Evolutionary conservation across 768 basidiomycete genomes (phyloP), one percentile per base, ranked within the genome.

Genomic region (Sarcodon aspratus): DNA sequence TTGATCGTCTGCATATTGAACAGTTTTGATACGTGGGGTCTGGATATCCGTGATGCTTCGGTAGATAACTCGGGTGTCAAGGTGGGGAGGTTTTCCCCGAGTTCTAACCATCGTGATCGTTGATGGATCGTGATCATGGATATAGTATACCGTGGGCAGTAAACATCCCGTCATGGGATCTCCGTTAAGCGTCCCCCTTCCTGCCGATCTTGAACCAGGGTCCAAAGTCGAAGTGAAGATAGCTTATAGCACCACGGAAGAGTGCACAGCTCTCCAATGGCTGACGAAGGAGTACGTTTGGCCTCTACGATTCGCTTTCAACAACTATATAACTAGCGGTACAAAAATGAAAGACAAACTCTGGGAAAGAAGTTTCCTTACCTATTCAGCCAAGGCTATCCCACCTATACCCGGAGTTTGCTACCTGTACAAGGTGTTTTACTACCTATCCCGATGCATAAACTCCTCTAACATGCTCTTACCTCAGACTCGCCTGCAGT

Each of bases 361-460:
- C 86, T 88, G 51, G 90, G 90, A 7, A 90, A 90, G 55, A 67
- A 69, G 15, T 85, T 86, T 60, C 83, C 89, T 0, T 96, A 85
- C 65, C 64, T 97, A 12, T 97, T 93, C 69, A 91, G 88, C 51
- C 94, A 96, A 58, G 89, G 85, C 58, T 92, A 96, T 55, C 89
- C 94, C 3, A 95, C 93, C 55, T 84, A 94, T 59, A 86, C 86
- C 2, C 79, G 93, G 31, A 74, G 82, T 3, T 64, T 95, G 37
- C 74, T 78, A 0, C 93, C 92, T 2, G 59, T 90, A 50, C 91
- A 94, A 75, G 85, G 85, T 79, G 37, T 42, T 53, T 50, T 13
- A n/a, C n/a, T 9, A 7, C 8, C 27, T 36, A 35, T 36, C 10
- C 9, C 21, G 13, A 34, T 32, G 7, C 13, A 38, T 13, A 9